A percentile compares a stretch with the other conserved stretches of the same genome.
phyloP scores from a whole-genome alignment of 768 basidiomycete genomes.

The Termitomyces heimii region DNA sequence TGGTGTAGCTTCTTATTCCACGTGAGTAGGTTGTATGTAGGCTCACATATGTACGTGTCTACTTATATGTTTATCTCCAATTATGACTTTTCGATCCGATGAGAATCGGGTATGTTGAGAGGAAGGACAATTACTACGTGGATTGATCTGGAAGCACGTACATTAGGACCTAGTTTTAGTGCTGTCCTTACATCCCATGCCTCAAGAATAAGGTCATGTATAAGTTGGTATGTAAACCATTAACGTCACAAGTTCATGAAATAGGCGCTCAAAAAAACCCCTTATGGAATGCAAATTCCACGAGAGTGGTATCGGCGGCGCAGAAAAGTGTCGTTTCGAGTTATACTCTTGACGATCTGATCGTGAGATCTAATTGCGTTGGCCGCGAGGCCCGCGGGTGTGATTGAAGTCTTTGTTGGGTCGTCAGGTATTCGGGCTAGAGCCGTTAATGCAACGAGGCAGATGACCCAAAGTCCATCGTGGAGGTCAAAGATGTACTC shows the following conservation, averaged over 20 bases:
- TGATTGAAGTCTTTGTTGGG: conserved; percentile 28
- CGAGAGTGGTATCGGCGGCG: no score
- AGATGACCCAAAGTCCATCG: conserved; percentile 7
- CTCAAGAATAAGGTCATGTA: background rate
- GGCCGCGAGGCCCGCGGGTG: conserved; percentile 29
- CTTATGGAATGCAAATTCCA: background rate
- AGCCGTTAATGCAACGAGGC: conserved; percentile 8
- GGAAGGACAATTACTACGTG: background rate
- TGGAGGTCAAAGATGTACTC: conserved; percentile 16
- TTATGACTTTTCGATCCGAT: no score
- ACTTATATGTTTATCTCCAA: background rate
- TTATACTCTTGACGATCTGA: background rate
- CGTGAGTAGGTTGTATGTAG: background rate
- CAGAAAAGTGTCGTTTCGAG: background rate
- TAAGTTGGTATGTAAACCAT: background rate
- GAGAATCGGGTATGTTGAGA: background rate
- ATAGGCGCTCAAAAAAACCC: background rate
- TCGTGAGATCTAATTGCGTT: conserved; percentile 21
- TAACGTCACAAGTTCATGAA: background rate
- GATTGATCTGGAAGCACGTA: background rate
- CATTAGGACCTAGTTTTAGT: background rate
- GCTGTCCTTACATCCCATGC: background rate
- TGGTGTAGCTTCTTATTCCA: background rate
- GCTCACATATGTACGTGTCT: background rate
- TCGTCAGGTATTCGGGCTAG: conserved; percentile 36